Evolutionary conservation across 1,284 basidiomycete genomes (phyloP).

Genomic region (Tranzscheliella williamsii): DNA sequence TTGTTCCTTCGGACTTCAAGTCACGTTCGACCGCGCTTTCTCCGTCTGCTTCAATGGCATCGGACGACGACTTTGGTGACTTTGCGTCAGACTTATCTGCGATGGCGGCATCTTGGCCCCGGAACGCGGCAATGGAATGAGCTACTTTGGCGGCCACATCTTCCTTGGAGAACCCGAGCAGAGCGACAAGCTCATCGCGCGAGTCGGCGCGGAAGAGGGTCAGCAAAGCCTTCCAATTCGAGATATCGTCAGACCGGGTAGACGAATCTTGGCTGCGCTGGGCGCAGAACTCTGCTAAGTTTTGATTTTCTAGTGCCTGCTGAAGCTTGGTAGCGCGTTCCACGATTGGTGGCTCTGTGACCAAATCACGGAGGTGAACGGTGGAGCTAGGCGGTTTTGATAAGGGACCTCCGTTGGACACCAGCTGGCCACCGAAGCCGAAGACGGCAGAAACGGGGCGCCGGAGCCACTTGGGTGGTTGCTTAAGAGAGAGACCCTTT

Average conservation of each 20-base stretch:
- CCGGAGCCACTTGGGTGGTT: conserved; percentile 93
- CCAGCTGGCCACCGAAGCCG: conserved; percentile 88
- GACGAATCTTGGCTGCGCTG: conserved; percentile 47
- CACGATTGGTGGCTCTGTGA: conserved; percentile 77
- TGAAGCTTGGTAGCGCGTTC: conserved; percentile 76
- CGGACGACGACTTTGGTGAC: conserved; percentile 25
- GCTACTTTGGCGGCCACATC: conserved; percentile 79
- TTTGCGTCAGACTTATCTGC: conserved; percentile 42
- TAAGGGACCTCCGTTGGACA: conserved; percentile 63
- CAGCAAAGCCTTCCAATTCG: conserved; percentile 80
- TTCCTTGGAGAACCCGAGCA: conserved; percentile 90
- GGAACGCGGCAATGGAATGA: conserved; percentile 76
- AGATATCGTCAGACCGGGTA: conserved; percentile 63
- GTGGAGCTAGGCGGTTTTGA: conserved; percentile 59
- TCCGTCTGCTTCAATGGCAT: conserved; percentile 64
- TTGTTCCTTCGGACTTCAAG: conserved; percentile 29
- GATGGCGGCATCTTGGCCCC: conserved; percentile 57
- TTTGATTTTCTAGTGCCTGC: conserved; percentile 68
- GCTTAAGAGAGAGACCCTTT: conserved; percentile 62
- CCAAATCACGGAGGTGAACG: conserved; percentile 60
- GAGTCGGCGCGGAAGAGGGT: conserved; percentile 88
- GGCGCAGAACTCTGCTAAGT: conserved; percentile 53
- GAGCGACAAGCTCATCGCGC: conserved; percentile 82
- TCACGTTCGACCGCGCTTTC: background rate
- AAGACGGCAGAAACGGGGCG: conserved; percentile 81